These are phyloP conservation scores for Colletotrichum magnum DNA, from an alignment of 2,329 filamentous ascomycete genomes.

Conservation along the genomic window DNA sequence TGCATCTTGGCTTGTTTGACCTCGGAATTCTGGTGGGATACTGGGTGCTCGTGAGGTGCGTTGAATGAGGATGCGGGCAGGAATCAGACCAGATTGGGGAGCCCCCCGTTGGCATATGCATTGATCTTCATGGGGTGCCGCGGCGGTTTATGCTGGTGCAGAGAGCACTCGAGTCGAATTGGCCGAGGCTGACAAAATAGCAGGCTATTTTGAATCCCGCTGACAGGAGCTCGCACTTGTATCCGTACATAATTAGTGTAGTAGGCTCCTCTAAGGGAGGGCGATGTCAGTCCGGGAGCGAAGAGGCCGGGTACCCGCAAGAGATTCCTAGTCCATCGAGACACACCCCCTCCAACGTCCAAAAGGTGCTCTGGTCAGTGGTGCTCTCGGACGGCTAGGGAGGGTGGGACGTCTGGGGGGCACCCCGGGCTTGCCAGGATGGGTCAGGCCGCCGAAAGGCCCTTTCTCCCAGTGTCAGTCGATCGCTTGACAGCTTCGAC, in stretches of 20 bases:
- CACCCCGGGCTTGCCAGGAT: conserved; percentile 26
- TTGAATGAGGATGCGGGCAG: conserved; percentile 2
- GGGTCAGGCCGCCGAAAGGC: conserved; percentile 31
- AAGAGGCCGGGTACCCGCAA: conserved; percentile 8
- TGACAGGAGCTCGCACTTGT: conserved; percentile 19
- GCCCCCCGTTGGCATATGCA: conserved; percentile 25
- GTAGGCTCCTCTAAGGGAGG: conserved; percentile 5
- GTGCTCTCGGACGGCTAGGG: conserved; percentile 16
- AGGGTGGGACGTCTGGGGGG: conserved; percentile 28
- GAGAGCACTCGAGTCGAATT: conserved; percentile 12
- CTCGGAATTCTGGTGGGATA: conserved; percentile 6
- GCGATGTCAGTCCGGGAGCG: conserved; percentile 8
- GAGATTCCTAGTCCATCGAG: conserved; percentile 20
- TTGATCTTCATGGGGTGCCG: conserved; percentile 35
- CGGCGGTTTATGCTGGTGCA: conserved; percentile 27
- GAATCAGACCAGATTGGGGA: conserved; percentile 17
- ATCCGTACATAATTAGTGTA: no score
- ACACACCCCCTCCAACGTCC: conserved; percentile 18
- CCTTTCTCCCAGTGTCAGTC: conserved; percentile 27
- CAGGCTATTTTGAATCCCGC: conserved; percentile 28
- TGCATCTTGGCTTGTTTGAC: conserved; percentile 25
- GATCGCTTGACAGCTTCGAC: conserved; percentile 34
- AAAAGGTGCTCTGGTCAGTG: not conserved
- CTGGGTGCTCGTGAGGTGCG: not conserved
- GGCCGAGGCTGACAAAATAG: conserved; percentile 34